Base-by-base conservation (phyloP, 805 yeast species). In the Saccharomycopsis schoenii region DNA sequence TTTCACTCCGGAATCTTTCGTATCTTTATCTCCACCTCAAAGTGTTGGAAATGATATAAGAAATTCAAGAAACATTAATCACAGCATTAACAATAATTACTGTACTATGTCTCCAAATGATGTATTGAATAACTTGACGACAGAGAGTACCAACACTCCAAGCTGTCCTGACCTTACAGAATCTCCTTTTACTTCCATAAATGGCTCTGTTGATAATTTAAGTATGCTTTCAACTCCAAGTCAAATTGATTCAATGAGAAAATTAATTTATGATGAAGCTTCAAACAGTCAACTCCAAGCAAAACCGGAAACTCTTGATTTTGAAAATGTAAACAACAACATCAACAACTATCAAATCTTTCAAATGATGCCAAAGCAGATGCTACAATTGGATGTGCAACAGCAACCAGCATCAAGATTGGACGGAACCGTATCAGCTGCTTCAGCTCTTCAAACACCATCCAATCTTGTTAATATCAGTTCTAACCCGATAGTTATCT, bases 1-100 rank as follows among this genome's bases (percentile, higher is more conserved):
- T 17, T 47, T 60, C 39, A 62, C 64, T 21, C 64, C 64, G 29
- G 59, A 62, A 17, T 57, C 60, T 17, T 62, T 60, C 9, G 24
- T 19, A 1, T 57, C 61, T 1, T 25, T 62, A 19, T 60, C 62
- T 17, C 64, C 64, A 15, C 62, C 62, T 9, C 24, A 36, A 52
- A 52, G 39, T n/a, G 37, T 36, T 15, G 52, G 52, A 24, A 47
- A 47, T 47, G 52, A 47, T 2, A 47, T 47, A 5, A 47, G 21
- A 47, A 19, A 14, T 21, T 47, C 52, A 4, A 24, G n/a, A 24
- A 21, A 21, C 52, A 47, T 5, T 10, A 47, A 21, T 25, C 24
- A 47, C 21, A 29, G 34, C 34, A 29, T 29, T 29, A 29, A 6
- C 6, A 47, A 47, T 24, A 47, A 47, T 25, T 47, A 47, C 25